Evolutionary conservation across 129 eudicot genomes (phyloP).

Genomic region (Cynara cardunculus): DNA sequence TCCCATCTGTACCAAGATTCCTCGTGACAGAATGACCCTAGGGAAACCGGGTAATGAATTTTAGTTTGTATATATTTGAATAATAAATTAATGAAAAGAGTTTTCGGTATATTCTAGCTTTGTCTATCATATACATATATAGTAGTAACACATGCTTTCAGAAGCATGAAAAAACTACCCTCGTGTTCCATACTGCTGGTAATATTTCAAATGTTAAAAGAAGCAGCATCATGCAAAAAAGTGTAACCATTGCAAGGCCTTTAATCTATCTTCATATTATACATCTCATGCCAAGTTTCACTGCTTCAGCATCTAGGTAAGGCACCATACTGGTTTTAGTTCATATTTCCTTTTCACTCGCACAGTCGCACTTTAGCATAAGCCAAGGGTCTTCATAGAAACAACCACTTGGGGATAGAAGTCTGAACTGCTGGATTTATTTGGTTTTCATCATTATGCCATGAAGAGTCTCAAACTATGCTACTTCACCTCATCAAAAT

Average conservation of each 20-base stretch:
- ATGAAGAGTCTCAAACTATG: no score
- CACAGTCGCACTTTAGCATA: no score
- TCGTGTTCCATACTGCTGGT: not conserved
- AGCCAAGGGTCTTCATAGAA: no score
- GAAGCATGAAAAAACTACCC: not conserved
- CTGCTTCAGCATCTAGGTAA: no score
- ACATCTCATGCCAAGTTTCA: no score
- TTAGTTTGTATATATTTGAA: not conserved
- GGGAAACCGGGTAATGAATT: not conserved
- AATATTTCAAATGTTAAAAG: not conserved
- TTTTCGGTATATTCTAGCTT: not conserved
- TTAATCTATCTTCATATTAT: not conserved
- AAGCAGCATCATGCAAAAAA: not conserved
- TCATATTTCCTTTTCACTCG: no score
- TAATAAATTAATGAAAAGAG: not conserved
- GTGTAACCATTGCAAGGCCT: not conserved
- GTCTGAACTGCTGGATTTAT: no score
- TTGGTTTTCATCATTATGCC: no score
- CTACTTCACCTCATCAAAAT: no score
- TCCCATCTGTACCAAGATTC: slow-evolving; percentile 76
- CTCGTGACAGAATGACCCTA: slow-evolving; percentile 87
- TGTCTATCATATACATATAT: not conserved
- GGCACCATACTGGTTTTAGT: no score
- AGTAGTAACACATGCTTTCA: not conserved
- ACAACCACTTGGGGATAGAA: no score